Evolutionary conservation across 192 early-diverging fungal species (phyloP), one percentile per base, ranked within the genome.

Genomic region (Coemansia sp.): DNA sequence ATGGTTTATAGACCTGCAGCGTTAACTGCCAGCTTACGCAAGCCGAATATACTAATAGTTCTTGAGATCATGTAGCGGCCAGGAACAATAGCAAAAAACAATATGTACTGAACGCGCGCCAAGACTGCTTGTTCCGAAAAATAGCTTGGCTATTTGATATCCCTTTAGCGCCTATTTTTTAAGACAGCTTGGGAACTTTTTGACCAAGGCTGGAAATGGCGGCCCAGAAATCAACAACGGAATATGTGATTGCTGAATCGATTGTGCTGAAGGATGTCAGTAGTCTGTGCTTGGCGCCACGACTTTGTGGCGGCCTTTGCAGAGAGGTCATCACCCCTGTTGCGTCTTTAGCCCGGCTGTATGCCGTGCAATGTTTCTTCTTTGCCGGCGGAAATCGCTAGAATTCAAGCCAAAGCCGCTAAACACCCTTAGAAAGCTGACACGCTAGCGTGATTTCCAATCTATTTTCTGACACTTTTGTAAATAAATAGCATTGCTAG

Each of bases 91-190:
- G 41, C 41, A n/a, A n/a, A n/a, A 45, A 12, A 45, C 41, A 35
- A 35, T 35, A n/a, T 45, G 41, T n/a, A 14, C 14, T n/a, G 5
- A 45, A 21, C 15, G 15, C 19, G 17, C 21, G 48, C 48, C 48
- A 49, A 49, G 48, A 21, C 48, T 19, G 48, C 48, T 49, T 49
- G 48, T 49, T 15, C 48, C 48, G 48, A 49, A 49, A 49, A 49
- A 22, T 19, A 49, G 19, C 48, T 19, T 49, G 19, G 15, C 48
- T 19, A 49, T 19, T 19, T 19, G 48, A n/a, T 17, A 8, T n/a
- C 14, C 5, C n/a, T 47, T 5, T 49, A 19, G 15, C 48, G 19
- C 7, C 19, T 49, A 19, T 49, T 19, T 10, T 47, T 45, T 14
- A 45, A 43, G 2, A 45, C 41, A 45, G 41, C 14, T 45, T 45